These are phyloP conservation scores for Kuraishia cidri DNA, from an alignment of 805 yeast genomes.

Conservation along the genomic window DNA sequence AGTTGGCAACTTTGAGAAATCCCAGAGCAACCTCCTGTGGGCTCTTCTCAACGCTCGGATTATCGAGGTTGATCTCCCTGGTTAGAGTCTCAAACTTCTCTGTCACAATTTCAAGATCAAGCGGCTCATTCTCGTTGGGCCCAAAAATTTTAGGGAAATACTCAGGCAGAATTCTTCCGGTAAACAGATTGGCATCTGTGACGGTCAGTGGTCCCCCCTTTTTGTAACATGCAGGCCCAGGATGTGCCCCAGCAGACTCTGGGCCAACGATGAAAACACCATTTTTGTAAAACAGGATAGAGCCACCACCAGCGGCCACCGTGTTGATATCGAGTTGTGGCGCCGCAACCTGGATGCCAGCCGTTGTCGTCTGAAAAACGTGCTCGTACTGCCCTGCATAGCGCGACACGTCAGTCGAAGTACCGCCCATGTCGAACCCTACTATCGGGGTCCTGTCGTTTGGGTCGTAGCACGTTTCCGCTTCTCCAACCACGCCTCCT, in stretches of 20 bases:
- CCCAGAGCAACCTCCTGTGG: conserved; percentile 73
- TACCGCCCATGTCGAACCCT: conserved; percentile 90
- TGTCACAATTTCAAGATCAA: conserved; percentile 47
- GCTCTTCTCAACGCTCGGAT: conserved; percentile 32
- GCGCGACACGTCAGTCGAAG: conserved; percentile 79
- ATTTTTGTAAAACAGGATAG: conserved; percentile 56
- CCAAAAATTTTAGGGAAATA: conserved; percentile 80
- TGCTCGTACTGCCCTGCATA: conserved; percentile 61
- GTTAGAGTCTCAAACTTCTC: conserved; percentile 47
- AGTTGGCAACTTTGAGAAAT: conserved; percentile 76
- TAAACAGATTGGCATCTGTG: conserved; percentile 73
- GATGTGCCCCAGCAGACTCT: conserved; percentile 79
- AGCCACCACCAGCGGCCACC: conserved; percentile 84
- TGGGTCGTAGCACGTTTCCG: conserved; percentile 65
- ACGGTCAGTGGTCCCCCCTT: conserved; percentile 81
- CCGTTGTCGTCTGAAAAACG: conserved; percentile 77
- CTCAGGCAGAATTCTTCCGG: conserved; percentile 67
- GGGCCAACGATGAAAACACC: conserved; percentile 81
- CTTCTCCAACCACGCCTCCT: conserved; percentile 94
- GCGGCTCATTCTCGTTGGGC: conserved; percentile 62
- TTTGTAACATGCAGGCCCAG: conserved; percentile 84
- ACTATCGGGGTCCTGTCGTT: conserved; percentile 52
- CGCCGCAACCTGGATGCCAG: conserved; percentile 76
- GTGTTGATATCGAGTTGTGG: conserved; percentile 80
- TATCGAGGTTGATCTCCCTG: conserved; percentile 41